phyloP scores from a whole-genome alignment of 2,329 filamentous ascomycete species.

The Orbilia javanica region DNA sequence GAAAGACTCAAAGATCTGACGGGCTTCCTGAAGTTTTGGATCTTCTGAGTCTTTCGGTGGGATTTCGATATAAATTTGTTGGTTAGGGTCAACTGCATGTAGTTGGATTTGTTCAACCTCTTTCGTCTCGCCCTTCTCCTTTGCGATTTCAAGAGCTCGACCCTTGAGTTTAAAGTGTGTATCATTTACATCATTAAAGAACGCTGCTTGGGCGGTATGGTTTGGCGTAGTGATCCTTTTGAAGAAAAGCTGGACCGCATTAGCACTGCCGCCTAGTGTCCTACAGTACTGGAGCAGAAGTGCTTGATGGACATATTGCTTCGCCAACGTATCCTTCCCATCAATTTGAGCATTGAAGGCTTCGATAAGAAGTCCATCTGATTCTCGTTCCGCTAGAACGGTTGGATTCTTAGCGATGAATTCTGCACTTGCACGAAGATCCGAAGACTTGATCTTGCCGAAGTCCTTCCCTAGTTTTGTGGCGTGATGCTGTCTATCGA shows the following conservation, averaged over 20 bases:
- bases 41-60: slow-evolving; percentile 78
- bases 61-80: slow-evolving; percentile 87
- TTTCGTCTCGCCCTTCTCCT: slow-evolving; percentile 70
- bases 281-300: slow-evolving; percentile 95
- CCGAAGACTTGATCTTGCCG: slow-evolving; percentile 78
- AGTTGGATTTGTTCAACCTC: slow-evolving; percentile 95
- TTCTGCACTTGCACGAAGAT: slow-evolving; percentile 79
- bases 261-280: slow-evolving; percentile 79
- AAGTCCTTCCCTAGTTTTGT: slow-evolving; percentile 84
- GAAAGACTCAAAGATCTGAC: slow-evolving; percentile 86
- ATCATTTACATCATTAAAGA: slow-evolving; percentile 89
- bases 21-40: slow-evolving; percentile 72
- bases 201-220: slow-evolving; percentile 90
- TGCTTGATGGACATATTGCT: slow-evolving; percentile 92
- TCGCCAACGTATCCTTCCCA: slow-evolving; percentile 79
- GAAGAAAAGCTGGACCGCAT: slow-evolving; percentile 90
- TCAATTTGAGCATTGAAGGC: slow-evolving; percentile 90
- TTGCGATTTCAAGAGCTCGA: slow-evolving; percentile 79
- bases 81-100: slow-evolving; percentile 93
- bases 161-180: slow-evolving; percentile 86
- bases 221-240: slow-evolving; percentile 88
- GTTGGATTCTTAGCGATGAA: slow-evolving; percentile 84
- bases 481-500: slow-evolving; percentile 80
- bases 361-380: slow-evolving; percentile 88
- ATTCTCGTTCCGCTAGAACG: slow-evolving; percentile 85